Evolutionary conservation across 140 eudicot genomes (phyloP), one percentile per base, ranked within the genome.

Genomic region (Cichorium intybus): DNA sequence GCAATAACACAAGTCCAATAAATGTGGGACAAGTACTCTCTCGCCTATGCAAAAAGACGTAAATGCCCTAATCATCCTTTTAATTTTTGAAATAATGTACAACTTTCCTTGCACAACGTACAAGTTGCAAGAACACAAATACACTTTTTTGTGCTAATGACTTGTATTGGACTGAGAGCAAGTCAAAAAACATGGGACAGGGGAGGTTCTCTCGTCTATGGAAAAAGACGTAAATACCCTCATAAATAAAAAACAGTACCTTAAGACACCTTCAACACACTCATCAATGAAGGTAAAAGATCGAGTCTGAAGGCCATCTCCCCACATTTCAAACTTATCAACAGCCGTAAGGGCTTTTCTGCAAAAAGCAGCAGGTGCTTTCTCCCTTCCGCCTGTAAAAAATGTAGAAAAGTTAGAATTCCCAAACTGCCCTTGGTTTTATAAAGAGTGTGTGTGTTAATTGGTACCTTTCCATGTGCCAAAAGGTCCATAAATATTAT

Each of bases 291-390:
- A 93, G 73, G 99, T 93, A 78, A 93, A 93, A 51, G 99, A 93
- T 15, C 99, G 92, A 17, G 99, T 93, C 48, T 93, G 99, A 28
- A 79, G 53, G 39, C 99, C 99, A 73, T 93, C 99, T 49, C 99
- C 99, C 99, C 99, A 93, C 99, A 93, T 93, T 77, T 93, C 99
- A 82, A 93, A 91, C 81, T 79, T 93, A 71, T 93, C 97, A 5
- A 82, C 73, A 0, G 97, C 80, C 15, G 97, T 93, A 20, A 83
- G 81, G 15, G 95, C 77, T 64, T 93, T 93, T 65, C 98, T 81
- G 70, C 97, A 88, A 61, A 93, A 93, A 5, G 98, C 98, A 73
- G 99, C 97, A 31, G 99, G 97, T 20, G 99, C 97, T 62, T 93
- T 93, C 72, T 93, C 99, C 82, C 99, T 84, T 35, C 99, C 99